Percentiles rank a stretch among this genome's conserved stretches.
phyloP scores from a whole-genome alignment of 257 asterid genomes.

The Solanum infundibuliforme region DNA sequence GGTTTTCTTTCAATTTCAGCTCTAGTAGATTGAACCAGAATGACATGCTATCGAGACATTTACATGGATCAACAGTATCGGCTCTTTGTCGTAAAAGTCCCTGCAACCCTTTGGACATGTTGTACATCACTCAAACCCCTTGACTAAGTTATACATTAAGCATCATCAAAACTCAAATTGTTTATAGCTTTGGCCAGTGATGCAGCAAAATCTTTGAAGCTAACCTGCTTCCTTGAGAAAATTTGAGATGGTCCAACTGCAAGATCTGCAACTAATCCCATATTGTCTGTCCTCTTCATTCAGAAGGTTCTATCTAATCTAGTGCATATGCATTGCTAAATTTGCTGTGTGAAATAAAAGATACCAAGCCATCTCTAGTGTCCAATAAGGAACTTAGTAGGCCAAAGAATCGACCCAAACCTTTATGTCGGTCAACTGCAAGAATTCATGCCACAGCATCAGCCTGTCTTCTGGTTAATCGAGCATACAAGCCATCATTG shows the following conservation, averaged over 20 bases:
- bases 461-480: constrained; percentile 65
- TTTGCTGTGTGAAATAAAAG: neutral
- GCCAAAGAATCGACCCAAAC: neutral
- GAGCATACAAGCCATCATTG: constrained; percentile 72
- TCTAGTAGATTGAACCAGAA: neutral
- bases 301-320: neutral
- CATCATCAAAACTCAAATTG: neutral
- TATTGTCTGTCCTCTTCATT: neutral
- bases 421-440: neutral
- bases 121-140: neutral
- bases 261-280: neutral
- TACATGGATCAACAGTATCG: neutral
- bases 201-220: neutral
- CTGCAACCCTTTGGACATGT: neutral
- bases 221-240: constrained; percentile 9
- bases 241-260: constrained; percentile 10
- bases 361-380: neutral
- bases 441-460: constrained; percentile 59
- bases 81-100: neutral
- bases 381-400: neutral
- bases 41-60: neutral
- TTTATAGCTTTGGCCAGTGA: neutral
- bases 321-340: neutral
- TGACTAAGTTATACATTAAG: neutral
- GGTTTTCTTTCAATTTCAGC: neutral